Conservation (phyloP, 2,329 filamentous ascomycete species). For the Bipolaris bicolor region DNA sequence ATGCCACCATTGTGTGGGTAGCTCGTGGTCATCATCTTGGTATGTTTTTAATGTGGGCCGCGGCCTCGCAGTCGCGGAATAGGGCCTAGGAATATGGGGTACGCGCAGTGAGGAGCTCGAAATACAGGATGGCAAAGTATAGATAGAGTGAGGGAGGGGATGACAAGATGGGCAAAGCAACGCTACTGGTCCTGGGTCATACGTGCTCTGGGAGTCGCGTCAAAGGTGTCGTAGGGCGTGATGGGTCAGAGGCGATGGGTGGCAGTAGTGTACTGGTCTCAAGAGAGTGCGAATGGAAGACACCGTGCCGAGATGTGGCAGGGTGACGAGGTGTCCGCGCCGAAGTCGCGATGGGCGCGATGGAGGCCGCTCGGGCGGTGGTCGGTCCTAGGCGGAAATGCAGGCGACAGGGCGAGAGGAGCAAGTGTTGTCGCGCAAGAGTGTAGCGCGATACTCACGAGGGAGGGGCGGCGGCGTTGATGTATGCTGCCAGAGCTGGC, state of each 20-base stretch:
- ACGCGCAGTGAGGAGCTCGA: slow-evolving; percentile 3
- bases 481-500: slow-evolving; percentile 29
- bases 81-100: slow-evolving; percentile 9
- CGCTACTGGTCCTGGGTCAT: slow-evolving; percentile 21
- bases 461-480: slow-evolving; percentile 17
- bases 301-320: slow-evolving; percentile 4
- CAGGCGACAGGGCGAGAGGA: slow-evolving; percentile 27
- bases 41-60: slow-evolving; percentile 19
- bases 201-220: slow-evolving; percentile 20
- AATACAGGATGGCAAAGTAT: slow-evolving; percentile 9
- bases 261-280: background rate
- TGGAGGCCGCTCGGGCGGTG: slow-evolving; percentile 24
- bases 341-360: slow-evolving; percentile 29
- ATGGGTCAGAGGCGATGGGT: slow-evolving; percentile 10
- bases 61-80: slow-evolving; percentile 20
- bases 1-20: slow-evolving; percentile 74
- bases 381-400: slow-evolving; percentile 36
- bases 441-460: slow-evolving; percentile 34
- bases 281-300: slow-evolving; percentile 3
- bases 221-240: background rate
- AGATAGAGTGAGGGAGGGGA: slow-evolving; percentile 12
- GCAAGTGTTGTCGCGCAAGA: slow-evolving; percentile 21
- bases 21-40: slow-evolving; percentile 71
- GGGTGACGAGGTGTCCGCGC: slow-evolving; percentile 24
- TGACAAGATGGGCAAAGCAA: slow-evolving; percentile 2